Percentiles rank a stretch among this genome's conserved stretches.
Evolutionary conservation across 2,329 filamentous ascomycete species (phyloP).

Genomic region (Chaetomiaceae sp.): DNA sequence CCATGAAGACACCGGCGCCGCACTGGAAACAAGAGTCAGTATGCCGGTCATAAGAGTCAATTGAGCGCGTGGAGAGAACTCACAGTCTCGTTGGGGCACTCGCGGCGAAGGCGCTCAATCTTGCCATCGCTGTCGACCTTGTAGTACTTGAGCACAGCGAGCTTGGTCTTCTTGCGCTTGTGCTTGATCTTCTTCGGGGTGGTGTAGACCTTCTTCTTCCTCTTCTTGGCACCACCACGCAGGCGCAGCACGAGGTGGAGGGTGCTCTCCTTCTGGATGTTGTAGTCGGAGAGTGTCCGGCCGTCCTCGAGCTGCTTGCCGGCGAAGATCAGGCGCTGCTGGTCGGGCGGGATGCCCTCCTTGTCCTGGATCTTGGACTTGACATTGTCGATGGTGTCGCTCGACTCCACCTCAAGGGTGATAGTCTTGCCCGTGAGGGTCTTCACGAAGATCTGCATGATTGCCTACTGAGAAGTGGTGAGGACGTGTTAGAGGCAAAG

Average conservation of each 20-base stretch:
- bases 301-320: conserved; percentile 99
- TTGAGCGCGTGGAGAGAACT: conserved; percentile 41
- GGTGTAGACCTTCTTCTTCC: conserved; percentile 99
- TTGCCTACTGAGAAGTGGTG: conserved; percentile 45
- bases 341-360: conserved; percentile 98
- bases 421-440: conserved; percentile 99
- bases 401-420: conserved; percentile 99
- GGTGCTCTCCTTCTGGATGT: conserved; percentile 99
- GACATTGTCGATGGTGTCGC: conserved; percentile 99
- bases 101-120: conserved; percentile 97
- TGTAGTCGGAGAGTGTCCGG: conserved; percentile 98
- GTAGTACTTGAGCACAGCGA: conserved; percentile 99
- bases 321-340: conserved; percentile 99
- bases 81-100: conserved; percentile 89
- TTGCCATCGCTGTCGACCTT: conserved; percentile 99
- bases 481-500: conserved; percentile 35
- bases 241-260: conserved; percentile 97
- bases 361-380: conserved; percentile 99
- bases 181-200: conserved; percentile 99
- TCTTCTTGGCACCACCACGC: conserved; percentile 98
- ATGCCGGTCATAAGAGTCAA: too few species aligned
- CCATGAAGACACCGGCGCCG: conserved; percentile 99
- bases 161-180: conserved; percentile 99
- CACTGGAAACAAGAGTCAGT: conserved; percentile 53
- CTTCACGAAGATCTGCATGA: conserved; percentile 73